These are phyloP conservation scores for Lepidium africanum DNA, from an alignment of 345 rosid genomes.

Conservation along the genomic window DNA sequence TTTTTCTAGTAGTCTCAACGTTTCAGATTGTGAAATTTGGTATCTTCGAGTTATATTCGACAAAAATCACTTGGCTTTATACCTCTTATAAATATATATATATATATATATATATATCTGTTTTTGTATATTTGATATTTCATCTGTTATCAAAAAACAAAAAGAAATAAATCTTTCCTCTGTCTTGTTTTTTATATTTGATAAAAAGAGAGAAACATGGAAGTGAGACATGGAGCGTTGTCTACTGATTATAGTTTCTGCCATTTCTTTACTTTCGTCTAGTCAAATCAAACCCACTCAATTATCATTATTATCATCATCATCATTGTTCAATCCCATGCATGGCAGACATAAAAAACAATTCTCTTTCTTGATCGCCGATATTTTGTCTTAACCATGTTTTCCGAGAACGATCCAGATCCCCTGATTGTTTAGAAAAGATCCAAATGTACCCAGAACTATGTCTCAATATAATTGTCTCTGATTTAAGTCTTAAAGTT, in stretches of 20 bases:
- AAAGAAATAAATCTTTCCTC: no score
- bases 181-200: neutral
- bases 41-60: neutral
- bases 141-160: no score
- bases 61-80: neutral
- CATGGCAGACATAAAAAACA: constrained; percentile 7
- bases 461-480: no score
- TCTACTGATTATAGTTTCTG: constrained; percentile 23
- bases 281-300: constrained; percentile 23
- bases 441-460: no score
- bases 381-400: constrained; percentile 14
- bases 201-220: constrained; percentile 25
- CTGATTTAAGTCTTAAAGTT: no score
- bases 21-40: neutral
- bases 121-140: neutral
- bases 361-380: no score
- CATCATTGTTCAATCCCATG: neutral
- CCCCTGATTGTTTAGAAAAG: no score
- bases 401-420: neutral
- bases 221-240: constrained; percentile 27
- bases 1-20: no score
- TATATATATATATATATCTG: neutral
- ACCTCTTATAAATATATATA: neutral
- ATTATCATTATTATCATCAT: no score
- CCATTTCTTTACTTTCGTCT: constrained; percentile 9